Percentiles rank a stretch among this genome's conserved stretches.
Evolutionary conservation across 805 yeast genomes (phyloP).

Genomic region (Hanseniaspora jakobsenii): DNA sequence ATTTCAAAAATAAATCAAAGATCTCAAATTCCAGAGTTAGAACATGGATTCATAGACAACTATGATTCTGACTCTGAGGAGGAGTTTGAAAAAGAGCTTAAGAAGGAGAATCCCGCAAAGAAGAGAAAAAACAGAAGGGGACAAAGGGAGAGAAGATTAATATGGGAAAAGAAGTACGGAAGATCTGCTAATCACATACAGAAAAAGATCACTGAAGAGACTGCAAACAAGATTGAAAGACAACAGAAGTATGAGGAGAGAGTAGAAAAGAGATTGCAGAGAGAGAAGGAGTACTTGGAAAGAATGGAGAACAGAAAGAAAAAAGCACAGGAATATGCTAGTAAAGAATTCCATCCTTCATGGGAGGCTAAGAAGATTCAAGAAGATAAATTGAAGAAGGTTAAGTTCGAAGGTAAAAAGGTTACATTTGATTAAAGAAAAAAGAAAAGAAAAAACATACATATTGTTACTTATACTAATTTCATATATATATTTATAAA

Average conservation of each 20-base stretch:
- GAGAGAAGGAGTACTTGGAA: constrained; percentile 28
- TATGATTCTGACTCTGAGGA: constrained; percentile 60
- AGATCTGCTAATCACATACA: constrained; percentile 68
- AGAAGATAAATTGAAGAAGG: constrained; percentile 52
- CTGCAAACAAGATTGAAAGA: constrained; percentile 45
- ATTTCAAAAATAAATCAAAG: constrained; percentile 27
- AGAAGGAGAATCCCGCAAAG: constrained; percentile 29
- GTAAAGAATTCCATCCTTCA: constrained; percentile 70
- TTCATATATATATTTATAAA: not conserved
- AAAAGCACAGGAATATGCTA: constrained; percentile 20
- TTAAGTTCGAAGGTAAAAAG: constrained; percentile 74
- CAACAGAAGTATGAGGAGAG: constrained; percentile 63
- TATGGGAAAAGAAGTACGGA: constrained; percentile 91
- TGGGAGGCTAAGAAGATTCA: constrained; percentile 84
- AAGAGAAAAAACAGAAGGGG: constrained; percentile 83
- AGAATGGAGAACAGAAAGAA: constrained; percentile 20
- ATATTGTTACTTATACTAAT: constrained; percentile 7
- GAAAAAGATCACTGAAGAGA: constrained; percentile 45
- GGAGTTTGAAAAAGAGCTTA: constrained; percentile 34
- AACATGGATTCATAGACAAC: constrained; percentile 38
- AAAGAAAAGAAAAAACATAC: too few species aligned
- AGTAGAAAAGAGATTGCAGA: constrained; percentile 43
- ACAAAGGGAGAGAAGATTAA: constrained; percentile 90
- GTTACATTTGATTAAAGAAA: constrained; percentile 47
- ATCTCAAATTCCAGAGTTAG: constrained; percentile 68